Base-by-base conservation (phyloP, 2,329 filamentous ascomycete genomes). In the Colletotrichum salicis region DNA sequence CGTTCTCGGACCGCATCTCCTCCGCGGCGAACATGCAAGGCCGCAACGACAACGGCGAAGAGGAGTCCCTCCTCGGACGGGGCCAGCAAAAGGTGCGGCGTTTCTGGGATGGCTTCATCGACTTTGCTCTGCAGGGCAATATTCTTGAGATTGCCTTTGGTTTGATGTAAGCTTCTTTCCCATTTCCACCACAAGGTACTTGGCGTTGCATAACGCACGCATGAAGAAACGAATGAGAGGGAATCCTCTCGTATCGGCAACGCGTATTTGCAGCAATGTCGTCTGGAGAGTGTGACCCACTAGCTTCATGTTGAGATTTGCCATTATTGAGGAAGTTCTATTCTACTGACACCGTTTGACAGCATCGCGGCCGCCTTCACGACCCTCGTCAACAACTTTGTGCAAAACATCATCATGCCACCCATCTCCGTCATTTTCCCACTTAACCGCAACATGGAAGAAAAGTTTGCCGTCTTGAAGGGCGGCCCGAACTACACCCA, bases 111-210 rank as follows among this genome's bases (percentile, higher is more conserved):
- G 90, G 90, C 51, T 94, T 94, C 78, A 79, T 91, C 75, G 91
- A 93, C 78, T 94, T 94, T 80, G 92, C 91, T 0, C 88, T 93
- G 65, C 89, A 92, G 74, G 92, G 93, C 70, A 94, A 94, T 76
- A 92, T 94, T 59, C 86, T 94, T 31, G 90, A 94, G 79, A 92
- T 94, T 71, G 92, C 92, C 19, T 90, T 94, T 75, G 92, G 92
- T 75, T 83, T 94, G 74, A 94, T 94, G 91, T 93, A 78, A 79
- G 85, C 81, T 2, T 35, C 29, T 12, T 15, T 29, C n/a, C n/a
- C n/a, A n/a, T n/a, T n/a, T n/a, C n/a, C n/a, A n/a, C n/a, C n/a
- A n/a, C n/a, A n/a, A n/a, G n/a, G n/a, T n/a, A n/a, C n/a, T n/a
- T n/a, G n/a, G n/a, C n/a, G n/a, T n/a, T n/a, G n/a, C n/a, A n/a